phyloP scores from a whole-genome alignment of 148 eudicot genomes.

The Simmondsia chinensis region DNA sequence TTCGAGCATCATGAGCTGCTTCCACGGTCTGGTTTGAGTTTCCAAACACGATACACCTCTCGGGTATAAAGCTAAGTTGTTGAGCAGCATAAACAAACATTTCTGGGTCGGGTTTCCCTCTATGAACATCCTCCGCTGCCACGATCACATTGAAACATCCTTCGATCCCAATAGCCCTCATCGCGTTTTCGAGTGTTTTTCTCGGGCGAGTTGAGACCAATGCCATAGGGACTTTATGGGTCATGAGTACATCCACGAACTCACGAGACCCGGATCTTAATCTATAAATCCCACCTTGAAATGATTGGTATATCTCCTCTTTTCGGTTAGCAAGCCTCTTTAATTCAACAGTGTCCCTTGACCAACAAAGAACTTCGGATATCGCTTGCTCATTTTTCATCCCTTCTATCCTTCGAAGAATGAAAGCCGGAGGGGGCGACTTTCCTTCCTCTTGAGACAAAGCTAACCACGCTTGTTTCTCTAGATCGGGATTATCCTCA shows the following conservation, averaged over 20 bases:
- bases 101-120: conserved; percentile 97
- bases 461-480: conserved; percentile 79
- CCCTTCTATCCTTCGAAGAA: conserved; percentile 62
- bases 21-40: conserved; percentile 85
- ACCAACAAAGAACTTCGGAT: conserved; percentile 92
- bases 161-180: conserved; percentile 58
- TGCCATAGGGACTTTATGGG: conserved; percentile 81
- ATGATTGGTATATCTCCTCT: conserved; percentile 67
- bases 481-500: conserved; percentile 78
- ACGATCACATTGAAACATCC: conserved; percentile 77
- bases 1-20: conserved; percentile 89
- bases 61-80: conserved; percentile 66
- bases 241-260: conserved; percentile 49
- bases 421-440: conserved; percentile 58
- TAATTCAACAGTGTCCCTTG: conserved; percentile 59
- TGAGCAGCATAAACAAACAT: conserved; percentile 90
- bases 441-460: conserved; percentile 90
- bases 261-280: conserved; percentile 77
- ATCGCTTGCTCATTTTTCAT: conserved; percentile 97
- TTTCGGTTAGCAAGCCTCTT: conserved; percentile 58
- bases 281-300: conserved; percentile 74
- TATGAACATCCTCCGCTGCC: conserved; percentile 76
- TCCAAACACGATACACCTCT: conserved; percentile 90
- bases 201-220: conserved; percentile 86
- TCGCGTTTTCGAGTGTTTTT: conserved; percentile 60